Base-by-base conservation (phyloP, 371 early-diverging fungal species). In the Rhizopus microsporus region DNA sequence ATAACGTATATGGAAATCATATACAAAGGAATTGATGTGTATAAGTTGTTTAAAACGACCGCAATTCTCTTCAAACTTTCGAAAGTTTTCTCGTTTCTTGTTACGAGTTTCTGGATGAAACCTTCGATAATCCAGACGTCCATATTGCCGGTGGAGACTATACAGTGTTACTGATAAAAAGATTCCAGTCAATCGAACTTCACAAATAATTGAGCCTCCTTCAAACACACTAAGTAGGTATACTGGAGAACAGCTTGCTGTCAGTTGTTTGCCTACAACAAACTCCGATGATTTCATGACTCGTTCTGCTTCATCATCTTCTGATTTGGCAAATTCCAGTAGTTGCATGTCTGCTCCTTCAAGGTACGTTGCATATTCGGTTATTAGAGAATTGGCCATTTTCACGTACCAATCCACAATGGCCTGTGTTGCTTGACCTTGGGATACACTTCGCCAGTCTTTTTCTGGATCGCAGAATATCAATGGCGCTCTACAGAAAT, bases 21-120 rank as follows among this genome's bases (percentile, higher is more conserved):
- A 89, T 7, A 88, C 86, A 71, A 90, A 93, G 6, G 92, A 92
- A 60, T 89, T 88, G 55, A 92, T 78, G 52, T 91, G 93, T 9
- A 90, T 82, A n/a, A 77, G 61, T 42, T 80, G 80, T 64, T 88
- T 91, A 34, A 88, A 82, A 13, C 69, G 71, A 1, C 74, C 81
- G 46, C 88, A 86, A 42, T 86, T 88, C 54, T 80, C 81, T 33
- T 81, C 82, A 51, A 89, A 88, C 17, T 64, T 58, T 45, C 74
- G 74, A 52, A 90, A 81, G 32, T 78, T 81, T 8, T 12, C 29
- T 17, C 67, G 37, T 17, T 68, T 68, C 7, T 62, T 60, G 8
- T 13, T 29, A 7, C 63, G 48, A 7, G 57, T 62, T 55, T 67
- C 67, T 35, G 74, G 74, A 7, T 63, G 67, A 48, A 73, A 74